Conservation (phyloP, 257 asterid species). For the Fraxinus americana region DNA sequence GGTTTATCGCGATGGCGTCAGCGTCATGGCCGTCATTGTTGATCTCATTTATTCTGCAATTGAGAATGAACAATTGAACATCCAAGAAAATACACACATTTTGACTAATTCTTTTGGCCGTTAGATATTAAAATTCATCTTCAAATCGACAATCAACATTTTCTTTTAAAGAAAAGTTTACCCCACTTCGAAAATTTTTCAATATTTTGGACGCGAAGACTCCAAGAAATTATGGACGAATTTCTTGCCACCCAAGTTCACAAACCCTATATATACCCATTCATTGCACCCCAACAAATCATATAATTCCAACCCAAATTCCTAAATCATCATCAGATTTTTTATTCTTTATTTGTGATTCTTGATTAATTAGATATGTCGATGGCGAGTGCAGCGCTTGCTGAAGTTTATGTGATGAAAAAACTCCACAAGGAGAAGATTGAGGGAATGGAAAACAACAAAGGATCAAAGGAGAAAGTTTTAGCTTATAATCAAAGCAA, state of each 20-base stretch:
- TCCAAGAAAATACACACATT: background rate
- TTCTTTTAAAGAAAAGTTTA: background rate
- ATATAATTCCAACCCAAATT: background rate
- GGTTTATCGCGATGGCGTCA: no score
- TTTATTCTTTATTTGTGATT: background rate
- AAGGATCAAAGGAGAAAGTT: conserved; percentile 8
- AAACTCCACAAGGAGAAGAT: conserved; percentile 34
- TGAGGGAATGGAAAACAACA: conserved; percentile 22
- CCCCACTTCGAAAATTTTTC: background rate
- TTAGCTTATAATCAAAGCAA: background rate
- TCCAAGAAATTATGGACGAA: background rate
- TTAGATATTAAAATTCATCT: background rate
- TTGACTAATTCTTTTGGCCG: background rate
- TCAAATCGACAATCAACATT: background rate
- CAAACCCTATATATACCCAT: background rate
- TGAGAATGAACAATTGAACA: background rate
- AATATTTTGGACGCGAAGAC: background rate
- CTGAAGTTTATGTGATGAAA: conserved; percentile 34
- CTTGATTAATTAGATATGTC: conserved; percentile 5
- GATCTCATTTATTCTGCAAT: background rate
- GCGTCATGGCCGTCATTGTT: background rate
- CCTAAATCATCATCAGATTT: background rate
- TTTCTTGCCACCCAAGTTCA: conserved; percentile 7
- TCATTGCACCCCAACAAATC: background rate
- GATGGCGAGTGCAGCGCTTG: conserved; percentile 30